Base-by-base conservation (phyloP, 208 protist species). In the Acanthamoeba triangularis region DNA sequence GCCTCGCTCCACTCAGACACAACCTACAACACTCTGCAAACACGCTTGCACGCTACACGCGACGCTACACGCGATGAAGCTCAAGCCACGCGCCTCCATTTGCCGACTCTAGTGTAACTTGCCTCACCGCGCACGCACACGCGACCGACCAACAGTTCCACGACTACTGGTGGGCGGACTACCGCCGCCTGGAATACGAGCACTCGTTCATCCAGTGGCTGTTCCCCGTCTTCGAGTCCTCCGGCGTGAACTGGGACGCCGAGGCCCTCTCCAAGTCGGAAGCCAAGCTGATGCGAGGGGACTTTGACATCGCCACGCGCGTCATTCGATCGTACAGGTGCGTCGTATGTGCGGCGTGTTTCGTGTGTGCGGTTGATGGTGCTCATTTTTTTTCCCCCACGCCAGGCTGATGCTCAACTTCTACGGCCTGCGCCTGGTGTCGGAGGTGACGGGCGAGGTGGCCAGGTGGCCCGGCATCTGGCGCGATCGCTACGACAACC, bases 371-470 rank as follows among this genome's bases (percentile, higher is more conserved):
- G 16, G 37, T 28, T 76, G n/a, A 5, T 41, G 69, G 69, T 23
- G n/a, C 20, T 47, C 10, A 74, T 33, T 85, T 28, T 82, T 14
- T 59, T 23, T 59, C 20, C 13, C n/a, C 1, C 69, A 78, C 14
- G 7, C 93, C 37, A 90, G 94, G 52, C 41, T 95, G 67, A 95
- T 95, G 78, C 94, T 95, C 59, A 59, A 88, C 41, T 95, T 95
- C 54, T 95, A 95, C 41, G 94, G 94, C 47, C 69, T 95, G 7
- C 82, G 74, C 11, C 94, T 95, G 33, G 30, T 93, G 49, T 88
- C 82, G 33, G 94, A 95, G 35, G 44, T 47, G 49, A 95, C 94
- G 8, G 94, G 94, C 49, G 84, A 82, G 28, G 94, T 95, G 47
- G 94, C 80, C 33, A 6, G 94, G 33, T 82, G 87, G 87, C 87